These are phyloP conservation scores for Aspergillus sp. DNA, from an alignment of 2,329 filamentous ascomycete species.

Conservation along the genomic window DNA sequence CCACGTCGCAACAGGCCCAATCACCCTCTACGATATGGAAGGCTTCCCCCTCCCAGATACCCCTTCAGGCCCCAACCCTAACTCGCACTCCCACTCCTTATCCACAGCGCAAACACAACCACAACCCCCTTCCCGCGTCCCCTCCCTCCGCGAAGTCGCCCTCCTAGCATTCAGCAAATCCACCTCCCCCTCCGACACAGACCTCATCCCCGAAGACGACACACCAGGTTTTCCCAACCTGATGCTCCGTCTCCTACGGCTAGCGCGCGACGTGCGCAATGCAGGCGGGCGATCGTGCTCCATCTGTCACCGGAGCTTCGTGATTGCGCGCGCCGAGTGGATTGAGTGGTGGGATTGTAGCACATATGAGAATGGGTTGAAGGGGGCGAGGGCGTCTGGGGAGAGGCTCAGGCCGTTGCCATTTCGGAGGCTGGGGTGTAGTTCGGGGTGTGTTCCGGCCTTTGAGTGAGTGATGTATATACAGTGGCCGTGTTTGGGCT, in stretches of 20 bases:
- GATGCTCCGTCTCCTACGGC: slow-evolving; percentile 41
- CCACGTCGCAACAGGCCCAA: slow-evolving; percentile 41
- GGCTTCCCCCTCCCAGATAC: slow-evolving; percentile 29
- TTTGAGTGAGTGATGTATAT: not conserved
- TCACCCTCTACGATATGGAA: slow-evolving; percentile 41
- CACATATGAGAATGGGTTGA: slow-evolving; percentile 44
- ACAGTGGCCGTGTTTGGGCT: not conserved
- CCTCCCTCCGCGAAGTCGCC: slow-evolving; percentile 49
- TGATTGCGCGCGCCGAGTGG: slow-evolving; percentile 49
- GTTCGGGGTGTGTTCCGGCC: slow-evolving; percentile 42
- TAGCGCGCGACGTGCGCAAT: slow-evolving; percentile 40
- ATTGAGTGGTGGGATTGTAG: slow-evolving; percentile 51
- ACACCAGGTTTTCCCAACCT: slow-evolving; percentile 38
- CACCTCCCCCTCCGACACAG: slow-evolving; percentile 39
- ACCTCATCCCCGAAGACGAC: slow-evolving; percentile 38
- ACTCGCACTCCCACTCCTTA: not conserved
- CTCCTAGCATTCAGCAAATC: slow-evolving; percentile 46
- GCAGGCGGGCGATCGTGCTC: slow-evolving; percentile 47
- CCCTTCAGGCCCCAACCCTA: not conserved
- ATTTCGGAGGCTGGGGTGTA: slow-evolving; percentile 47
- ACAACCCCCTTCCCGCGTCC: slow-evolving; percentile 28
- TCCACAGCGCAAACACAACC: no score
- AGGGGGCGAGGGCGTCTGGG: slow-evolving; percentile 34
- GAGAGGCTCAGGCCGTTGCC: slow-evolving; percentile 44
- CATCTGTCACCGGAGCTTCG: slow-evolving; percentile 45